Conservation (phyloP, 2,329 filamentous ascomycete genomes). For the Pseudodiploospora longispora region DNA sequence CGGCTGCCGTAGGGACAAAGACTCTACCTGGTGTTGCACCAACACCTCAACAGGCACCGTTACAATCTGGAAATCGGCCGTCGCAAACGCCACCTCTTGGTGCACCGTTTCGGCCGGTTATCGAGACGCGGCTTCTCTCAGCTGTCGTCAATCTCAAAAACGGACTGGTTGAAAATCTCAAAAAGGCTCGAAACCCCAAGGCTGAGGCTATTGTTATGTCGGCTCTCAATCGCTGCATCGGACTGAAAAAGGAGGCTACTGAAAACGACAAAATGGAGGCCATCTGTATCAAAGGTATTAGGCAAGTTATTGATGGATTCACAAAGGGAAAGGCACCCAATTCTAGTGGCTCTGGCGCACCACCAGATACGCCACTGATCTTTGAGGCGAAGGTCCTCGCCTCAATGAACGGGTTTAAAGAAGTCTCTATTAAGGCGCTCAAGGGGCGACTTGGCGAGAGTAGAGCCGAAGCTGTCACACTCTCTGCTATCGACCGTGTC, state of each 20-base stretch:
- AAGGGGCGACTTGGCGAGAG: slow-evolving; percentile 30
- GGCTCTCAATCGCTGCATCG: slow-evolving; percentile 43
- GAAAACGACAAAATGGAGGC: slow-evolving; percentile 39
- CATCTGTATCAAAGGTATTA: slow-evolving; percentile 36
- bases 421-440: slow-evolving; percentile 35
- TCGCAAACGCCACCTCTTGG: slow-evolving; percentile 18
- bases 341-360: slow-evolving; percentile 19
- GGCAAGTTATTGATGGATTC: slow-evolving; percentile 36
- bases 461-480: slow-evolving; percentile 37
- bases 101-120: slow-evolving; percentile 26
- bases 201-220: slow-evolving; percentile 44
- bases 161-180: slow-evolving; percentile 37
- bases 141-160: slow-evolving; percentile 39
- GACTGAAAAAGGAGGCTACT: slow-evolving; percentile 36
- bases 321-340: slow-evolving; percentile 27
- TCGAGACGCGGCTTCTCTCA: slow-evolving; percentile 35
- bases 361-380: slow-evolving; percentile 19
- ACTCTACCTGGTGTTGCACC: slow-evolving; percentile 11
- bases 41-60: slow-evolving; percentile 8
- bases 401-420: slow-evolving; percentile 37
- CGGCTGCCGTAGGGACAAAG: slow-evolving; percentile 11
- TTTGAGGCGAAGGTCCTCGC: slow-evolving; percentile 33
- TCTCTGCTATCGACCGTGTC: slow-evolving; percentile 44
- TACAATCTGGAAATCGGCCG: slow-evolving; percentile 15
- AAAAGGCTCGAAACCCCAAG: slow-evolving; percentile 32